These are phyloP conservation scores for Fusarium pininemorale DNA, from an alignment of 2,329 filamentous ascomycete genomes.

Conservation along the genomic window DNA sequence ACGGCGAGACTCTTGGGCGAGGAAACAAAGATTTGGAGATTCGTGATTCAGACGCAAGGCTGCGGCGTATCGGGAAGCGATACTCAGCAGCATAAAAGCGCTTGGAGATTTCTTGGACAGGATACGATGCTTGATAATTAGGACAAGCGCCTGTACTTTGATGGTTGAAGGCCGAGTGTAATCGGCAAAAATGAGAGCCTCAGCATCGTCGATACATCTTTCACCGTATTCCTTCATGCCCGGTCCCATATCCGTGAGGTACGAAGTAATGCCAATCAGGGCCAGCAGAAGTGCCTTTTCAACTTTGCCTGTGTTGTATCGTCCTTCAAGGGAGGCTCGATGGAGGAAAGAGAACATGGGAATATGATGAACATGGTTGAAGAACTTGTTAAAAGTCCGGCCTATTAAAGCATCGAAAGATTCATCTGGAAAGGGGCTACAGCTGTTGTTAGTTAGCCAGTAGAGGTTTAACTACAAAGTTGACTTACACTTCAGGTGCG, in stretches of 20 bases:
- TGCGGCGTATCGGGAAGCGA: slow-evolving; percentile 55
- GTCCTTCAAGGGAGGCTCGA: slow-evolving; percentile 67
- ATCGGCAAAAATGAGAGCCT: slow-evolving; percentile 61
- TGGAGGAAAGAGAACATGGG: slow-evolving; percentile 68
- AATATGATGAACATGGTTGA: slow-evolving; percentile 67
- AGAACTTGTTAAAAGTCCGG: slow-evolving; percentile 65
- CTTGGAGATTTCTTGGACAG: slow-evolving; percentile 55
- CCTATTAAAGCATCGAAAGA: slow-evolving; percentile 60
- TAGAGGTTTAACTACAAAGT: not conserved
- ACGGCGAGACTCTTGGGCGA: slow-evolving; percentile 54
- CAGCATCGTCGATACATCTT: slow-evolving; percentile 64
- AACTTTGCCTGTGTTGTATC: slow-evolving; percentile 65
- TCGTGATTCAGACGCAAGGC: slow-evolving; percentile 57
- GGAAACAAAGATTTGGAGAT: slow-evolving; percentile 50
- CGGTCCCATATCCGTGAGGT: slow-evolving; percentile 64
- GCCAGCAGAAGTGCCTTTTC: slow-evolving; percentile 64
- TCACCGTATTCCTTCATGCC: slow-evolving; percentile 62
- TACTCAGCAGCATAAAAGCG: slow-evolving; percentile 56
- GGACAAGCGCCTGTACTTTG: slow-evolving; percentile 60
- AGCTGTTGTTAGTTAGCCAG: slow-evolving; percentile 40
- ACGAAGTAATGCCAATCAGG: slow-evolving; percentile 64
- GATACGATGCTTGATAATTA: slow-evolving; percentile 57
- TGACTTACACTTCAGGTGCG: slow-evolving; percentile 48
- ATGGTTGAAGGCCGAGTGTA: slow-evolving; percentile 66
- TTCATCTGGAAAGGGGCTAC: slow-evolving; percentile 51